Base-by-base conservation (phyloP, 1,284 basidiomycete genomes). In the Ustilago sp. region DNA sequence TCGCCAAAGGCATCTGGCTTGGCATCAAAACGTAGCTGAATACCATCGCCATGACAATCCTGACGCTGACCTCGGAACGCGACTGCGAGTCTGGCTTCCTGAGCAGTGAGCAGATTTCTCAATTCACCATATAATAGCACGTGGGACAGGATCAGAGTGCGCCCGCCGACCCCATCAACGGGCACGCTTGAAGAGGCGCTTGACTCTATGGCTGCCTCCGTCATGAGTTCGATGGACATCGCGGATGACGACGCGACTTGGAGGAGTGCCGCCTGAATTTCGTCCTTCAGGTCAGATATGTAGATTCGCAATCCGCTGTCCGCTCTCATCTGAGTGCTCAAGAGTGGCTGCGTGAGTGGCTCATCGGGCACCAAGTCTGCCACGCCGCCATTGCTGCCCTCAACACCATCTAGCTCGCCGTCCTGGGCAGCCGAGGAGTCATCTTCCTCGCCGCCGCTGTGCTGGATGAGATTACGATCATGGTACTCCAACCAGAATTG, bases 401-500 rank as follows among this genome's bases (percentile, higher is more conserved):
- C 43, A n/a, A n/a, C 19, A 31, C 31, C 28, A 32, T 36, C 41
- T 15, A 2, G 23, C 34, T 47, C 43, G 31, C 41, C 3, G 15
- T 11, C 8, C 23, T 34, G 28, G 13, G 31, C 48, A 32, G 48
- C 15, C 28, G 48, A 32, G 3, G 48, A 8, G 15, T 7, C 9
- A 8, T 12, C 54, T 36, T 34, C 8, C 2, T 52, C 39, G 19
- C 4, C 1, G 15, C 50, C 55, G 8, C 36, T 9, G 9, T 11
- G 56, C n/a, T 54, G 59, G 9, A 77, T 61, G n/a, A 80, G 53
- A 38, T 70, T 68, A 39, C 78, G 78, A 51, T 80, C 78, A n/a
- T 63, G 66, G 32, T 77, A 80, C 8, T 74, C 68, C 63, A 80
- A 77, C 78, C 78, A 80, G 57, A 62, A 62, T 45, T 62, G 64